Evolutionary conservation across 192 early-diverging fungal genomes (phyloP).

Genomic region (Coemansia nantahalensis): DNA sequence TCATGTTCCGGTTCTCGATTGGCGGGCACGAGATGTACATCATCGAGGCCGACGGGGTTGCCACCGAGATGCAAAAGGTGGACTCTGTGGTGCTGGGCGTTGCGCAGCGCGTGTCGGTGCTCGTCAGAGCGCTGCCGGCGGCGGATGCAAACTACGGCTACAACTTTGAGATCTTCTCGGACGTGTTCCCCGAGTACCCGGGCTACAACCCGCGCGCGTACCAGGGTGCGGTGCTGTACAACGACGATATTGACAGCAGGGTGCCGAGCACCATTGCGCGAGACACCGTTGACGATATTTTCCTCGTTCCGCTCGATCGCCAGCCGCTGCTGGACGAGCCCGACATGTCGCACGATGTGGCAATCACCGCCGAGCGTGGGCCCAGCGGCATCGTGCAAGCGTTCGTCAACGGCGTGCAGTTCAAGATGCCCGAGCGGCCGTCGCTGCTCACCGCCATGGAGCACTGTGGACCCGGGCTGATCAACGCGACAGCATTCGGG

Average conservation of each 20-base stretch:
- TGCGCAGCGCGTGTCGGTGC: conserved; percentile 77
- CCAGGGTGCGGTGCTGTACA: conserved; percentile 56
- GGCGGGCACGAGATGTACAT: conserved; percentile 75
- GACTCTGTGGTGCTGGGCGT: conserved; percentile 59
- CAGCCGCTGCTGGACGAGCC: conserved; percentile 27
- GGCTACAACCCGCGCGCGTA: conserved; percentile 54
- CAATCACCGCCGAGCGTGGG: conserved; percentile 47
- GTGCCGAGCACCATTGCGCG: conserved; percentile 9
- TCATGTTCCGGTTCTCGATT: conserved; percentile 69
- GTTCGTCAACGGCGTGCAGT: conserved; percentile 70
- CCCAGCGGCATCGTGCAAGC: conserved; percentile 63
- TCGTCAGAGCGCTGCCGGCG: conserved; percentile 66
- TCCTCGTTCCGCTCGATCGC: conserved; percentile 49
- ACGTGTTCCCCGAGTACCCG: conserved; percentile 64
- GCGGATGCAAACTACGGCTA: conserved; percentile 58
- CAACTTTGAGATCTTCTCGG: conserved; percentile 62
- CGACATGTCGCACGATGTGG: conserved; percentile 33
- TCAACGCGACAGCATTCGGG: conserved; percentile 57
- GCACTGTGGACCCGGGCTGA: conserved; percentile 49
- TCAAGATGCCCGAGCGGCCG: conserved; percentile 59
- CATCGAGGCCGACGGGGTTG: conserved; percentile 76
- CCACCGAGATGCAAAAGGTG: conserved; percentile 55
- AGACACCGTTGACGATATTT: conserved; percentile 57
- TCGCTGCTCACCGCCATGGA: conserved; percentile 62
- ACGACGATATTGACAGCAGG: conserved; percentile 1